Percentiles rank a stretch among this genome's conserved stretches.
phyloP scores from a whole-genome alignment of 768 basidiomycete species.

The Mycena chlorophos region DNA sequence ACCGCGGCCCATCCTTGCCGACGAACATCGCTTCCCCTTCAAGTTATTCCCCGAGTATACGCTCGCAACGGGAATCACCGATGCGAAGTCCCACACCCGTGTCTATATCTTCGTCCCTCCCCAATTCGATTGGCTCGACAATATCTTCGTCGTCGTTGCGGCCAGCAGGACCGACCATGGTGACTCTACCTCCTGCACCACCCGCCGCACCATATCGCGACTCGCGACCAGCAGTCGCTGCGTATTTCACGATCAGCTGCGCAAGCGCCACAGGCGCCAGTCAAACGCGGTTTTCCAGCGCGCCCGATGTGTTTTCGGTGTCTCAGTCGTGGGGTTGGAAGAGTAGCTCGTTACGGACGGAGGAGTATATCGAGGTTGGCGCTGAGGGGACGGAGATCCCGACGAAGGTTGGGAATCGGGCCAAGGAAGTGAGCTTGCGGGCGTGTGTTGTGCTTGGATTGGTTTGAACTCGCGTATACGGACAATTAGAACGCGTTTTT shows the following conservation, averaged over 20 bases:
- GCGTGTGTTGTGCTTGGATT: slow-evolving; percentile 80
- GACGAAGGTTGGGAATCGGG: no score
- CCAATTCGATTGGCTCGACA: slow-evolving; percentile 28
- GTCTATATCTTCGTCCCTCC: slow-evolving; percentile 24
- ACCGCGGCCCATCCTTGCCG: slow-evolving; percentile 35
- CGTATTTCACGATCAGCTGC: slow-evolving; percentile 84
- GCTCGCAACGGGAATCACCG: slow-evolving; percentile 45
- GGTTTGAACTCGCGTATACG: slow-evolving; percentile 45
- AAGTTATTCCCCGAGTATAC: slow-evolving; percentile 30
- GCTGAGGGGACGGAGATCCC: slow-evolving; percentile 31
- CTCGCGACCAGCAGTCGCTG: slow-evolving; percentile 65
- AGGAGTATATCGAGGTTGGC: slow-evolving; percentile 49
- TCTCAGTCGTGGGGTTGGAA: slow-evolving; percentile 97
- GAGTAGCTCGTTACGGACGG: slow-evolving; percentile 49
- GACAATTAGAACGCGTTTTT: neutral
- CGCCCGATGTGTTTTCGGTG: slow-evolving; percentile 81
- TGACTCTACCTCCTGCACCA: slow-evolving; percentile 44
- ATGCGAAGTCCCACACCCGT: slow-evolving; percentile 47
- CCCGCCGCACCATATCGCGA: slow-evolving; percentile 77
- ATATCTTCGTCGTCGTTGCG: slow-evolving; percentile 21
- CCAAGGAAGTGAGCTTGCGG: slow-evolving; percentile 64
- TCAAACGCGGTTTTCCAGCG: slow-evolving; percentile 80
- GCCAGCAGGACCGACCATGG: slow-evolving; percentile 1
- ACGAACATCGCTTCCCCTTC: slow-evolving; percentile 32
- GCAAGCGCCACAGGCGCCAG: slow-evolving; percentile 78